Conservation (phyloP, 176 grass and related monocot genomes). For the Saccharum officinarum region DNA sequence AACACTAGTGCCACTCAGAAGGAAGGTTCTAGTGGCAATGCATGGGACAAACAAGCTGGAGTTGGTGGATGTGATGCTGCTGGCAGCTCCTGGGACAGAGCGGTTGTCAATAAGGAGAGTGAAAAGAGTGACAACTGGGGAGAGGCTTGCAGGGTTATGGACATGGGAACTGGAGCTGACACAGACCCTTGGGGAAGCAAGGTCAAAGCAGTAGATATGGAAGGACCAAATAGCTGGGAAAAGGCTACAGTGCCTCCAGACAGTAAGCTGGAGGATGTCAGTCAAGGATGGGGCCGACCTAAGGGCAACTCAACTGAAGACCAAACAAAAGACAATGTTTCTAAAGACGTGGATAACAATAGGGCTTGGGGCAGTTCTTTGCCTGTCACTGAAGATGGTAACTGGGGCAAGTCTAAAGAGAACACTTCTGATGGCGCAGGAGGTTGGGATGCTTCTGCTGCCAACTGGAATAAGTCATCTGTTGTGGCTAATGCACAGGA, state of each 20-base stretch:
- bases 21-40: conserved; percentile 27
- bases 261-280: conserved; percentile 31
- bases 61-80: conserved; percentile 43
- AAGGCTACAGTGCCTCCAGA: conserved; percentile 28
- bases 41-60: conserved; percentile 45
- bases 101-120: conserved; percentile 33
- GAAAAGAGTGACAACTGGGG: conserved; percentile 50
- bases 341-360: conserved; percentile 31
- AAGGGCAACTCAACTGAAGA: conserved; percentile 39
- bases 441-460: conserved; percentile 45
- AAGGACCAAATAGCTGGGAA: conserved; percentile 50
- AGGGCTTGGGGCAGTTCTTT: conserved; percentile 38
- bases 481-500: neutral
- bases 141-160: conserved; percentile 3
- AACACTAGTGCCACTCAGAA: conserved; percentile 32
- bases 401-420: conserved; percentile 53
- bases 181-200: conserved; percentile 59
- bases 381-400: conserved; percentile 37
- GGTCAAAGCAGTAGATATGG: conserved; percentile 38
- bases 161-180: conserved; percentile 31
- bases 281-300: conserved; percentile 47
- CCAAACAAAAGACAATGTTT: conserved; percentile 32
- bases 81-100: conserved; percentile 49
- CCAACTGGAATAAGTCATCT: conserved; percentile 37
- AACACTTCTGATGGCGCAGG: conserved; percentile 2